Conservation (phyloP, 768 basidiomycete species). For the Boletus speciosus region DNA sequence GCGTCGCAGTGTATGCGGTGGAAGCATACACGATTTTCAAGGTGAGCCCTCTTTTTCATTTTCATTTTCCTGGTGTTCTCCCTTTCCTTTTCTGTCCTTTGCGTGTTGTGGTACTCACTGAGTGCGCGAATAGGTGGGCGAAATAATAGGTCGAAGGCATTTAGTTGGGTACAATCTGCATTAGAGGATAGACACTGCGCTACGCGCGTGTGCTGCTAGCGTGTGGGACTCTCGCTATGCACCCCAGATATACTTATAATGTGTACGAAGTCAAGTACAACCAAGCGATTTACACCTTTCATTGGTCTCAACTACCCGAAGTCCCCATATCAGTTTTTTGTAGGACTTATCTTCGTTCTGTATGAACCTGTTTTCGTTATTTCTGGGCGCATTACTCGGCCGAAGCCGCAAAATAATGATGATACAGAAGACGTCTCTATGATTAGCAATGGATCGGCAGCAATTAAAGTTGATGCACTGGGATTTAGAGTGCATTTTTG, state of each 20-base stretch:
- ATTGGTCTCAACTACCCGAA: background rate
- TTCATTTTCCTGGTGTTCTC: background rate
- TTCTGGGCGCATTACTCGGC: too few relatives aligned
- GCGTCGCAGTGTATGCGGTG: conserved; percentile 69
- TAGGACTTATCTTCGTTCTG: too few relatives aligned
- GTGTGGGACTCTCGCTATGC: background rate
- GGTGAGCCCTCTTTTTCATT: conserved; percentile 37
- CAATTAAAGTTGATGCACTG: too few relatives aligned
- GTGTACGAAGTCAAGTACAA: background rate
- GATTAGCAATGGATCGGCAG: too few relatives aligned
- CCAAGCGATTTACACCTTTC: conserved; percentile 3
- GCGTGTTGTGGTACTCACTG: conserved; percentile 1
- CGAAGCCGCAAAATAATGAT: too few relatives aligned
- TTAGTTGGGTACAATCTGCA: conserved; percentile 75
- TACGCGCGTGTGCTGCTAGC: background rate
- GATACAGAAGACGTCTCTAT: too few relatives aligned
- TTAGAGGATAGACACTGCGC: conserved; percentile 31
- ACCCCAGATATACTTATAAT: conserved; percentile 10
- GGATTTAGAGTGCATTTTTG: too few relatives aligned
- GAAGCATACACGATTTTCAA: conserved; percentile 92
- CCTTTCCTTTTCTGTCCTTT: background rate
- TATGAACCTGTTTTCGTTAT: too few relatives aligned
- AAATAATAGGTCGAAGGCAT: conserved; percentile 79
- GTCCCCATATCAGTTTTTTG: background rate
- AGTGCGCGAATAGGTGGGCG: conserved; percentile 59